These are phyloP conservation scores for Ascoidea tarda DNA, from an alignment of 805 yeast genomes.

Conservation along the genomic window DNA sequence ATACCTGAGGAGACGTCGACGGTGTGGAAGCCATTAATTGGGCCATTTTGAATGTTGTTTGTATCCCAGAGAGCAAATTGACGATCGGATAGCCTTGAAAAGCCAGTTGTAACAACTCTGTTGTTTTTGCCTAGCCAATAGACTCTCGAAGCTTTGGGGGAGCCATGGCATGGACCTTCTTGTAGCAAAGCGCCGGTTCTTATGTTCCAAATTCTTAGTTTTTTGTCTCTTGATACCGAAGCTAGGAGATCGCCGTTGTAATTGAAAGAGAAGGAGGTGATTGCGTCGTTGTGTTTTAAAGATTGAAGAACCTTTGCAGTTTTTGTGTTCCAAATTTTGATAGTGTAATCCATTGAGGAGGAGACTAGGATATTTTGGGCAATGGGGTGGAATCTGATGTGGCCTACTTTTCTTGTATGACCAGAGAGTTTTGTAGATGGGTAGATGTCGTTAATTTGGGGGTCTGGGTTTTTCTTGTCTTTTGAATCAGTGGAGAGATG, in stretches of 20 bases:
- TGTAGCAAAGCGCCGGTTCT: slow-evolving; percentile 58
- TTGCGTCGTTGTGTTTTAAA: slow-evolving; percentile 76
- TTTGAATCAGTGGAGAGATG: slow-evolving; percentile 34
- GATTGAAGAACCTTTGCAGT: slow-evolving; percentile 59
- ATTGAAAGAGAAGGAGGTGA: slow-evolving; percentile 86
- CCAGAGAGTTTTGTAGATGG: slow-evolving; percentile 67
- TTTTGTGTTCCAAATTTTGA: slow-evolving; percentile 82
- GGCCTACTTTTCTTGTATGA: slow-evolving; percentile 92
- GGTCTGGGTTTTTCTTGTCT: slow-evolving; percentile 13
- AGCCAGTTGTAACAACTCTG: slow-evolving; percentile 87
- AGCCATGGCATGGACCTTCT: slow-evolving; percentile 84
- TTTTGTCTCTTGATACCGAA: slow-evolving; percentile 84
- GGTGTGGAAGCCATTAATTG: slow-evolving; percentile 77
- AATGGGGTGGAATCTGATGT: slow-evolving; percentile 76
- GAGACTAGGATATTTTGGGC: slow-evolving; percentile 82
- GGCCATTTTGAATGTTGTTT: slow-evolving; percentile 57
- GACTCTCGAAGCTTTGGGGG: slow-evolving; percentile 83
- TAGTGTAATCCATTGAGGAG: slow-evolving; percentile 79
- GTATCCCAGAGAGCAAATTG: slow-evolving; percentile 93
- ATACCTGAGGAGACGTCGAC: slow-evolving; percentile 91
- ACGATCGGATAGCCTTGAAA: slow-evolving; percentile 83
- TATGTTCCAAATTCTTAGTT: slow-evolving; percentile 83
- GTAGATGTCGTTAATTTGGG: slow-evolving; percentile 31
- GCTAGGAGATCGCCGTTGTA: slow-evolving; percentile 80
- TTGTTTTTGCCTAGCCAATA: slow-evolving; percentile 84